phyloP scores from a whole-genome alignment of 192 early-diverging fungal genomes.

The Funneliformis geosporum region DNA sequence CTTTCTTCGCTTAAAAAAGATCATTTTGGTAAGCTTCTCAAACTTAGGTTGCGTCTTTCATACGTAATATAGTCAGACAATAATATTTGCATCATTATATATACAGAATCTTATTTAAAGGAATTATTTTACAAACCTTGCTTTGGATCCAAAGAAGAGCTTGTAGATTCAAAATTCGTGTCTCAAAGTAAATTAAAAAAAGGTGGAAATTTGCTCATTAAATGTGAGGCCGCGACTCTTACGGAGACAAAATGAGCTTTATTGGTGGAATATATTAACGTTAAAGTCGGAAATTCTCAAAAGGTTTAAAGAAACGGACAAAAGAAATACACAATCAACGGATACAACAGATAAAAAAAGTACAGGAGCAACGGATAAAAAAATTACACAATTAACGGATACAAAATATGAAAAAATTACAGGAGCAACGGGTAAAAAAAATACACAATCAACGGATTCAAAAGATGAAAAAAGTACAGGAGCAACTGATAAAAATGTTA shows the following conservation, averaged over 20 bases:
- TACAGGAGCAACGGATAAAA: neutral
- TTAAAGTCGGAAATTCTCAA: too few relatives aligned
- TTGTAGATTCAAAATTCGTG: neutral
- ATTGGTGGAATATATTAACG: neutral
- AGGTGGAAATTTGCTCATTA: neutral
- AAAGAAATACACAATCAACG: too few relatives aligned
- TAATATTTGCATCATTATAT: neutral
- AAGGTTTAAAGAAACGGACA: too few relatives aligned
- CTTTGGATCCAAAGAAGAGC: neutral
- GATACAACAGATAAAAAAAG: too few relatives aligned
- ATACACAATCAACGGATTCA: too few relatives aligned
- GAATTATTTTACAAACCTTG: slow-evolving; percentile 6
- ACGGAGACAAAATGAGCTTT: neutral
- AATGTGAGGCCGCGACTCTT: neutral
- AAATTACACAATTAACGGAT: too few relatives aligned
- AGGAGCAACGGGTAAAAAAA: too few relatives aligned
- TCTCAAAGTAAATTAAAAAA: neutral
- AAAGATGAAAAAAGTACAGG: too few relatives aligned
- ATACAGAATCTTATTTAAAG: neutral
- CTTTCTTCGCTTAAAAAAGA: neutral
- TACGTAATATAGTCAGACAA: too few relatives aligned
- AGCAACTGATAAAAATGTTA: neutral
- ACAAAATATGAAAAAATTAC: too few relatives aligned
- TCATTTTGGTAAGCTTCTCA: neutral
- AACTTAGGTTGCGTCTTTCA: too few relatives aligned